These are phyloP conservation scores for Lichtheimia ornata DNA, from an alignment of 371 early-diverging fungal species.

Conservation along the genomic window DNA sequence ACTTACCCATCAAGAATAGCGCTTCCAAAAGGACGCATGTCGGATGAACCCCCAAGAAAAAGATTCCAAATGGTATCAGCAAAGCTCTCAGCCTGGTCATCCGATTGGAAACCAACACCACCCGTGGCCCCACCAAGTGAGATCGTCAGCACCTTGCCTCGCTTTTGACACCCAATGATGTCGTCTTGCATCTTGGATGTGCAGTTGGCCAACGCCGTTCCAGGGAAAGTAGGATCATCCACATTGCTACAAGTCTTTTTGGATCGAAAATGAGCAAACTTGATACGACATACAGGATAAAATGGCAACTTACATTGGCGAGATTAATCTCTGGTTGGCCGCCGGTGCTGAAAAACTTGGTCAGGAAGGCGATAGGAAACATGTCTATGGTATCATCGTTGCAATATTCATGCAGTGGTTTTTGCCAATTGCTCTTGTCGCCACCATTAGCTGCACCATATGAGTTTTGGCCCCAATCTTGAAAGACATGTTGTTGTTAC, in stretches of 20 bases:
- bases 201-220: slow-evolving; percentile 54
- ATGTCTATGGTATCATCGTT: slow-evolving; percentile 59
- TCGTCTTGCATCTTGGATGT: slow-evolving; percentile 42
- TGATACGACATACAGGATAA: background rate
- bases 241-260: slow-evolving; percentile 30
- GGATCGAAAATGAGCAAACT: background rate
- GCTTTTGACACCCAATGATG: slow-evolving; percentile 56
- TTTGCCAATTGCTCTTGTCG: slow-evolving; percentile 38
- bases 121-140: slow-evolving; percentile 64
- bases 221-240: slow-evolving; percentile 53
- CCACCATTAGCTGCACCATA: slow-evolving; percentile 46
- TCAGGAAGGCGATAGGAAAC: slow-evolving; percentile 69
- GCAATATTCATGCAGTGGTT: slow-evolving; percentile 64
- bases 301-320: slow-evolving; percentile 48
- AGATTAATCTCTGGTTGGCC: slow-evolving; percentile 58
- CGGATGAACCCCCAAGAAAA: slow-evolving; percentile 56
- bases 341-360: slow-evolving; percentile 57
- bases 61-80: slow-evolving; percentile 61
- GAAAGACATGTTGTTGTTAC: background rate
- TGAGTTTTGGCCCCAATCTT: slow-evolving; percentile 58
- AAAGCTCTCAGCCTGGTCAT: slow-evolving; percentile 39
- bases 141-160: slow-evolving; percentile 55
- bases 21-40: slow-evolving; percentile 58
- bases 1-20: slow-evolving; percentile 60
- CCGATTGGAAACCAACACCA: slow-evolving; percentile 51